phyloP scores from a whole-genome alignment of 2,329 filamentous ascomycete species.

The Acephala macrosclerotiorum region DNA sequence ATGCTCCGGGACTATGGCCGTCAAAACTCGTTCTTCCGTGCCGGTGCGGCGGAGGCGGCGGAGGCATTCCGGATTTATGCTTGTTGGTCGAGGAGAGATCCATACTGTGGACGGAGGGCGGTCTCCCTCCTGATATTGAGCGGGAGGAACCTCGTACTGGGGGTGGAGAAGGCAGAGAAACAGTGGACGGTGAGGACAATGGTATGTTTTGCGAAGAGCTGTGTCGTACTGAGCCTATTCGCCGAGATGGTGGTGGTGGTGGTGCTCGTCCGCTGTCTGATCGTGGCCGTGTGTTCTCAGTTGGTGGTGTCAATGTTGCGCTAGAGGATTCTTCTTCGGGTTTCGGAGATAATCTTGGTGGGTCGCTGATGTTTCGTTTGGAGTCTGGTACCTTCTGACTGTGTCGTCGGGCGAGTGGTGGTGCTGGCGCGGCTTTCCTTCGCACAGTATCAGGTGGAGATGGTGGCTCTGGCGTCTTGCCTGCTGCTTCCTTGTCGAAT shows the following conservation, averaged over 20 bases:
- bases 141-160: constrained; percentile 41
- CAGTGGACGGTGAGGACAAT: constrained; percentile 40
- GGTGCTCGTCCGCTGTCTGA: constrained; percentile 26
- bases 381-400: constrained; percentile 42
- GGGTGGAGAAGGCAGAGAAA: constrained; percentile 51
- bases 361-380: constrained; percentile 34
- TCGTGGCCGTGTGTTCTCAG: constrained; percentile 27
- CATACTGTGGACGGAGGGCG: constrained; percentile 38
- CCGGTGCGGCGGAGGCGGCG: constrained; percentile 50
- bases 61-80: constrained; percentile 38
- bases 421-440: constrained; percentile 49
- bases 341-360: constrained; percentile 38
- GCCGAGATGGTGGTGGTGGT: constrained; percentile 41
- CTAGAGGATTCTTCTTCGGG: constrained; percentile 39
- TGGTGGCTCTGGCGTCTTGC: constrained; percentile 56
- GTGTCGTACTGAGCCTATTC: constrained; percentile 35
- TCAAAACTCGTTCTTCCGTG: constrained; percentile 46
- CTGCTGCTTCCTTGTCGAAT: constrained; percentile 61
- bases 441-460: constrained; percentile 42
- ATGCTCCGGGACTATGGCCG: constrained; percentile 33
- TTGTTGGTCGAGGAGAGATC: constrained; percentile 37
- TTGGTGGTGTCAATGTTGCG: background rate
- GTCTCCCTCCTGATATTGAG: constrained; percentile 30
- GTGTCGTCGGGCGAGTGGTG: constrained; percentile 46
- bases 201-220: constrained; percentile 35